Percentiles rank a stretch among this genome's conserved stretches.
These are phyloP conservation scores for Lactarius hatsudake DNA, from an alignment of 768 basidiomycete genomes.

Conservation along the genomic window DNA sequence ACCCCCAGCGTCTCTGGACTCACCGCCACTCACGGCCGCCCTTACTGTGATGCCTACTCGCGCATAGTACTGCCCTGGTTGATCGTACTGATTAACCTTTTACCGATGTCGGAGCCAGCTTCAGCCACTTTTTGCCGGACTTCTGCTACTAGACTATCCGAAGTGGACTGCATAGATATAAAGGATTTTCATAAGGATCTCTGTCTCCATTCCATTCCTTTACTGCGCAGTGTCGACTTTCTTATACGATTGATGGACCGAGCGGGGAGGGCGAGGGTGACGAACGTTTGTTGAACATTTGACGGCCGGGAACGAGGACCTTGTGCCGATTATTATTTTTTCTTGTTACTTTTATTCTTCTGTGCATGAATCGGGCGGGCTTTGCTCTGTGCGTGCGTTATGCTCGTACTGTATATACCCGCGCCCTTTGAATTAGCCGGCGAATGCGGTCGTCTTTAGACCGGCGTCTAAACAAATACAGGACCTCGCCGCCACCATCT, in stretches of 20 bases:
- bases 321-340: background rate
- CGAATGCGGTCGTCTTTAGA: background rate
- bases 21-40: conserved; percentile 33
- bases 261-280: background rate
- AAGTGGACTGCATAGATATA: conserved; percentile 5
- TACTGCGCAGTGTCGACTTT: background rate
- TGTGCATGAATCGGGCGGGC: background rate
- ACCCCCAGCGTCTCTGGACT: conserved; percentile 41
- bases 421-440: background rate
- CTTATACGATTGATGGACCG: background rate
- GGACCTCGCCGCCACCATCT: background rate
- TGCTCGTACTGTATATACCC: conserved; percentile 4
- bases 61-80: conserved; percentile 4
- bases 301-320: background rate
- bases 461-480: background rate
- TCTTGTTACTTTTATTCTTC: background rate
- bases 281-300: background rate
- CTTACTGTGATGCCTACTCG: conserved; percentile 6
- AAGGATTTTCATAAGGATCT: conserved; percentile 1
- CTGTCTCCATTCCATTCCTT: background rate
- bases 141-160: background rate
- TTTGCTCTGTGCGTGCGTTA: conserved; percentile 1
- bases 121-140: background rate
- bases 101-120: too few relatives aligned
- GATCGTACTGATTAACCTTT: background rate